phyloP scores from a whole-genome alignment of 768 basidiomycete species.

The Mycena maculata region DNA sequence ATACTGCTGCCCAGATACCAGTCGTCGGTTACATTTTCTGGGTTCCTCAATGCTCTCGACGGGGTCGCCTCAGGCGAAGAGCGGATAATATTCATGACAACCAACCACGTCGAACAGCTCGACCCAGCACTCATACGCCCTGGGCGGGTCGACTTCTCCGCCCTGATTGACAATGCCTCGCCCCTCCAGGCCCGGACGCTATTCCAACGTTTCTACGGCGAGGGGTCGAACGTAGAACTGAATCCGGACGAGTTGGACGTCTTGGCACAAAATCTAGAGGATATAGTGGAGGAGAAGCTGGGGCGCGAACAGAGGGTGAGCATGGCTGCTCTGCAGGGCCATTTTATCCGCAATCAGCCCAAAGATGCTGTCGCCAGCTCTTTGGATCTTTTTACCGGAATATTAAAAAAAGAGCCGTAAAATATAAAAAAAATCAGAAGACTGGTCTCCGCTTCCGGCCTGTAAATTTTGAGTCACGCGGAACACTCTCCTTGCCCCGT shows the following conservation, averaged over 20 bases:
- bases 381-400: constrained; percentile 55
- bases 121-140: constrained; percentile 97
- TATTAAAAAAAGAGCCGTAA: constrained; percentile 33
- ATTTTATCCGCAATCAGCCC: constrained; percentile 85
- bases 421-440: constrained; percentile 65
- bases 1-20: constrained; percentile 72
- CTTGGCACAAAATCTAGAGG: constrained; percentile 65
- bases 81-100: constrained; percentile 98
- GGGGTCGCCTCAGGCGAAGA: constrained; percentile 98
- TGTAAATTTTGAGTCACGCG: constrained; percentile 88
- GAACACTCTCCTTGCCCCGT: constrained; percentile 88
- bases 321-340: constrained; percentile 96
- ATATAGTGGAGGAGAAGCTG: constrained; percentile 66
- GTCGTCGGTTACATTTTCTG: constrained; percentile 96
- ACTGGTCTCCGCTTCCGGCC: constrained; percentile 86
- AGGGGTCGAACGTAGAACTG: constrained; percentile 46
- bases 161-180: constrained; percentile 88
- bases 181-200: constrained; percentile 81
- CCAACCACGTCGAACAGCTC: constrained; percentile 91
- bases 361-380: constrained; percentile 65
- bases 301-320: constrained; percentile 72
- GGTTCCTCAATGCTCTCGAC: constrained; percentile 95
- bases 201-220: constrained; percentile 87
- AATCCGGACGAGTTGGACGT: constrained; percentile 50
- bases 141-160: constrained; percentile 90